A percentile compares a stretch with the other conserved stretches of the same genome.
phyloP scores from a whole-genome alignment of 176 grass and related monocot genomes.

The Musa schizocarpa region DNA sequence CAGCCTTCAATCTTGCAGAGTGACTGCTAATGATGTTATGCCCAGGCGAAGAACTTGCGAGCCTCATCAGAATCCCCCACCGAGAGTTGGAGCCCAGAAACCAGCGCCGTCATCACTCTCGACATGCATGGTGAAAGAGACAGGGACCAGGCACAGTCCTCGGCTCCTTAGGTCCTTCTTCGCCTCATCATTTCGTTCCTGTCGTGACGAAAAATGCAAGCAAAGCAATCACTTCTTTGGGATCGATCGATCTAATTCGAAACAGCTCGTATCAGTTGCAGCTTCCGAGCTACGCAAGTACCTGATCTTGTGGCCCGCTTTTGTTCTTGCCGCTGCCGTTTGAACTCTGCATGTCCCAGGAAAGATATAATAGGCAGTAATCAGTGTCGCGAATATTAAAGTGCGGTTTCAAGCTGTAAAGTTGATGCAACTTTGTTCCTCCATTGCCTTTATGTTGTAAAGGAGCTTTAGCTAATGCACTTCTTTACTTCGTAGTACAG shows the following conservation, averaged over 20 bases:
- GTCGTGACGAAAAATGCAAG: neutral
- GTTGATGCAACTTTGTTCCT: conserved; percentile 20
- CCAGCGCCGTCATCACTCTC: conserved; percentile 42
- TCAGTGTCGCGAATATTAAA: neutral
- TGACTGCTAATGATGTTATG: conserved; percentile 92
- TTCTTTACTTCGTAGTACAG: neutral
- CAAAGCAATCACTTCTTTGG: neutral
- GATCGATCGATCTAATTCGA: neutral
- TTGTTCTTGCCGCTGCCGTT: neutral
- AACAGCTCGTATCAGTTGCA: neutral
- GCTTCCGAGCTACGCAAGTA: conserved; percentile 50
- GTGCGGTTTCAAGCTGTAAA: conserved; percentile 32
- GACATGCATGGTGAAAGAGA: conserved; percentile 54
- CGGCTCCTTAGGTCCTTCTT: conserved; percentile 55
- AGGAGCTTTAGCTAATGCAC: conserved; percentile 1
- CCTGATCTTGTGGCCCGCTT: conserved; percentile 9
- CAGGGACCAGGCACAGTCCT: conserved; percentile 69
- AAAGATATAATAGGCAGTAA: neutral
- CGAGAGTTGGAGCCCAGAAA: conserved; percentile 36
- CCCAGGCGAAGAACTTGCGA: conserved; percentile 13
- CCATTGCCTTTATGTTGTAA: conserved; percentile 21
- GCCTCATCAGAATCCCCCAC: neutral
- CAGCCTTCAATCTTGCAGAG: conserved; percentile 58
- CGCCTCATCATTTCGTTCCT: neutral
- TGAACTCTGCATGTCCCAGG: neutral